Evolutionary conservation across 371 early-diverging fungal species (phyloP).

Genomic region (Apophysomyces variabilis): DNA sequence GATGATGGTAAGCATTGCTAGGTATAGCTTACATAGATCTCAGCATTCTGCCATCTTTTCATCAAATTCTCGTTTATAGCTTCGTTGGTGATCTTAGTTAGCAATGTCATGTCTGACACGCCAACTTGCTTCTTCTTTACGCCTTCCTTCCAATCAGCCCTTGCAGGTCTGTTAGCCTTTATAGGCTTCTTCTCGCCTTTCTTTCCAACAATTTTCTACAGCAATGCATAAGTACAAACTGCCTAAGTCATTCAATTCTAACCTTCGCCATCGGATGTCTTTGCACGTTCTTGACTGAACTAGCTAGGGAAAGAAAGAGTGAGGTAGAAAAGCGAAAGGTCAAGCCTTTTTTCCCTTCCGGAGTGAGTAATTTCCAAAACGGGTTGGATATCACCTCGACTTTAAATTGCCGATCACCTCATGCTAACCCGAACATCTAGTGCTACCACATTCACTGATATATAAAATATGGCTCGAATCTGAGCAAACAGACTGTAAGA

Average conservation of each 20-base stretch:
- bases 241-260: no score
- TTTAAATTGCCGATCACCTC: background rate
- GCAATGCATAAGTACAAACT: background rate
- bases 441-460: no score
- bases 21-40: slow-evolving; percentile 73
- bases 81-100: slow-evolving; percentile 87
- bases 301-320: background rate
- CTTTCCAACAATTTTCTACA: slow-evolving; percentile 41
- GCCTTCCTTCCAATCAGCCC: slow-evolving; percentile 86
- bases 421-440: no score
- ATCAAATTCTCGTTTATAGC: slow-evolving; percentile 85
- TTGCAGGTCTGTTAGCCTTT: slow-evolving; percentile 60
- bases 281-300: background rate
- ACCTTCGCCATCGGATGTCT: slow-evolving; percentile 1
- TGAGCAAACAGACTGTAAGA: no score
- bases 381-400: background rate
- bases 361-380: background rate
- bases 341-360: background rate
- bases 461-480: no score
- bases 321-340: background rate
- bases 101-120: slow-evolving; percentile 86
- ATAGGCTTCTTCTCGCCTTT: slow-evolving; percentile 53
- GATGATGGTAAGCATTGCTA: background rate
- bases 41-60: slow-evolving; percentile 82
- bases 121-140: slow-evolving; percentile 86